Evolutionary conservation across 352 stramenopile species (phyloP).

Genomic region (Phytophthora fragariaefolia): DNA sequence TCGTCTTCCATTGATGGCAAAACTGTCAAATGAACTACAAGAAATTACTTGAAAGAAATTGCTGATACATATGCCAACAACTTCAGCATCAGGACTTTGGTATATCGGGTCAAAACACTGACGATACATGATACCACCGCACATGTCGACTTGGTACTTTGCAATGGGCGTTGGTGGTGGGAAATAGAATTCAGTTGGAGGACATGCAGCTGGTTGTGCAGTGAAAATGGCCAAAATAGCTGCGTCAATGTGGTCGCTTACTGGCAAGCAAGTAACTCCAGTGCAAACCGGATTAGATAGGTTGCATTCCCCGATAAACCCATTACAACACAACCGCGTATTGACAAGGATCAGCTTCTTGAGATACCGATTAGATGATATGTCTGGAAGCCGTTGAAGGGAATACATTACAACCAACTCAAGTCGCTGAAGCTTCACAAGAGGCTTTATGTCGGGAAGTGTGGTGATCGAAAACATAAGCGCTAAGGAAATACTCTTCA

Average conservation of each 20-base stretch:
- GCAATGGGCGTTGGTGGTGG: background rate
- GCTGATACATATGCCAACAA: conserved; percentile 16
- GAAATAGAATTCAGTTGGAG: background rate
- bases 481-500: conserved; percentile 34
- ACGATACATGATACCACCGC: conserved; percentile 15
- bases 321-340: conserved; percentile 28
- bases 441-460: conserved; percentile 16
- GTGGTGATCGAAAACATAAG: background rate
- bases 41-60: conserved; percentile 18
- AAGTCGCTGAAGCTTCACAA: conserved; percentile 23
- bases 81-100: background rate
- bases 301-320: conserved; percentile 26
- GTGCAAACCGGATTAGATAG: background rate
- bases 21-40: conserved; percentile 3
- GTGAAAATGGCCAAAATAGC: background rate
- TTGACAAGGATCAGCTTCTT: conserved; percentile 2
- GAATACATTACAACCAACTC: background rate
- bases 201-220: conserved; percentile 1
- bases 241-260: background rate
- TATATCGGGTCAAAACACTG: background rate
- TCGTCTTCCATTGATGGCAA: conserved; percentile 1
- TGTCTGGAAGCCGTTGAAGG: conserved; percentile 13
- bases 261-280: background rate
- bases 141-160: conserved; percentile 9
- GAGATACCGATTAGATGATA: conserved; percentile 2